Evolutionary conservation across 768 basidiomycete species (phyloP).

Genomic region (Cyathus striatus): DNA sequence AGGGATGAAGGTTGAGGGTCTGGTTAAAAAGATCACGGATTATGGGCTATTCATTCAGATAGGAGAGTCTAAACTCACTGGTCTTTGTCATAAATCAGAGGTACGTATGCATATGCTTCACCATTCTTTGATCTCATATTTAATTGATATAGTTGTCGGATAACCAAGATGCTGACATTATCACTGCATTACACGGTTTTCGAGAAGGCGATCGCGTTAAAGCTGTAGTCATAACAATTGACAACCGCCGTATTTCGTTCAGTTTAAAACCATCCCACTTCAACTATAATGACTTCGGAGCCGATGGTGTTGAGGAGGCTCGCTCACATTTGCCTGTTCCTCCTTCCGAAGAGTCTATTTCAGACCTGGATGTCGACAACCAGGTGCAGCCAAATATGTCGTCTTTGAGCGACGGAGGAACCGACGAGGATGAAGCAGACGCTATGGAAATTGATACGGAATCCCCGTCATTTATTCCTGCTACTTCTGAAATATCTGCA

Average conservation of each 20-base stretch:
- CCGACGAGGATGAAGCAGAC: constrained; percentile 12
- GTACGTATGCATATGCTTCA: constrained; percentile 29
- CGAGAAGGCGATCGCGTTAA: constrained; percentile 84
- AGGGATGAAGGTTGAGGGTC: constrained; percentile 78
- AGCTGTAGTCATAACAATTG: constrained; percentile 67
- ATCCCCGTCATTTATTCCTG: constrained; percentile 12
- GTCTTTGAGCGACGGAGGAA: constrained; percentile 5
- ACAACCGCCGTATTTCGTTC: constrained; percentile 76
- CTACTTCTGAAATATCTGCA: too few species aligned
- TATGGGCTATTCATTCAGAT: constrained; percentile 95
- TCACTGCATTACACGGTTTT: constrained; percentile 75
- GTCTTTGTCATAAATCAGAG: constrained; percentile 93
- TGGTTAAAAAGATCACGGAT: constrained; percentile 75
- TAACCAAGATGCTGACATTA: constrained; percentile 75
- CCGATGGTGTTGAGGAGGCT: constrained; percentile 13
- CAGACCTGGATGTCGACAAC: constrained; percentile 12
- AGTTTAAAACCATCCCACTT: constrained; percentile 91
- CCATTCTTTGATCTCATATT: background rate
- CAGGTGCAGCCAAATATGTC: too few species aligned
- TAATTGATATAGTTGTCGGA: constrained; percentile 67
- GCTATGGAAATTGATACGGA: constrained; percentile 43
- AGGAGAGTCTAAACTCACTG: constrained; percentile 76
- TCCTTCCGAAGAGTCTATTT: constrained; percentile 10
- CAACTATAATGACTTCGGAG: constrained; percentile 54
- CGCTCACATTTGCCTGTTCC: constrained; percentile 10